Evolutionary conservation across 2,329 filamentous ascomycete genomes (phyloP), one percentile per base, ranked within the genome.

Genomic region (Cercospora zeina): DNA sequence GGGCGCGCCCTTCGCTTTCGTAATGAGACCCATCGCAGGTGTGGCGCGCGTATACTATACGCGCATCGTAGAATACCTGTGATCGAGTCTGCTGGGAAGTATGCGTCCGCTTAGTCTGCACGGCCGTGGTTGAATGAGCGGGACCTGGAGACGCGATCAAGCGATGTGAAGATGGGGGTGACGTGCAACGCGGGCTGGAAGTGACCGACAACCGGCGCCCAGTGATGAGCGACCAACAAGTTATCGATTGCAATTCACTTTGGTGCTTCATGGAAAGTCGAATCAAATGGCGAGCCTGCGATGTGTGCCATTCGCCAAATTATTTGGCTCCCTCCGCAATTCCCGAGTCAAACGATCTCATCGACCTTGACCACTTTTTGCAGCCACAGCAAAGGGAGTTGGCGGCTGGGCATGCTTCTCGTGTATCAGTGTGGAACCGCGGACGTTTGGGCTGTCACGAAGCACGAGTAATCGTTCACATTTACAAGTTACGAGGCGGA

Each of bases 1-100:
- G 7, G 71, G 70, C 50, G 72, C 70, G 50, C 68, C 68, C 60
- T 74, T 74, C 19, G 72, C 68, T 57, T 74, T 74, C 31, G 70
- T 73, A 47, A 74, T 74, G 59, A 74, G 68, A 57, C 72, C 72
- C 72, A 74, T 74, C 3, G 45, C 33, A 21, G 45, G 14, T 42
- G 54, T 42, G 24, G 36, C 54, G 54, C 54, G 24, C 54, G 54
- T 57, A 57, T 47, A 19, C 56, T 59, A 59, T 59, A 53, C n/a
- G 59, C 16, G 24, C 54, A 59, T 37, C 45, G 37, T 55, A 45
- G 47, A 42, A 33, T 42, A 42, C 34, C 50, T 47, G 49, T 24
- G 50, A 39, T 54, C 30, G 39, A 59, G 45, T 24, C 21, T 53
- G 56, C 13, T 24, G 14, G 45, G 16, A 21, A 33, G 10, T 16